A percentile compares a stretch with the other conserved stretches of the same genome.
These are phyloP conservation scores for Phytophthora crassamura DNA, from an alignment of 352 stramenopile genomes.

Conservation along the genomic window DNA sequence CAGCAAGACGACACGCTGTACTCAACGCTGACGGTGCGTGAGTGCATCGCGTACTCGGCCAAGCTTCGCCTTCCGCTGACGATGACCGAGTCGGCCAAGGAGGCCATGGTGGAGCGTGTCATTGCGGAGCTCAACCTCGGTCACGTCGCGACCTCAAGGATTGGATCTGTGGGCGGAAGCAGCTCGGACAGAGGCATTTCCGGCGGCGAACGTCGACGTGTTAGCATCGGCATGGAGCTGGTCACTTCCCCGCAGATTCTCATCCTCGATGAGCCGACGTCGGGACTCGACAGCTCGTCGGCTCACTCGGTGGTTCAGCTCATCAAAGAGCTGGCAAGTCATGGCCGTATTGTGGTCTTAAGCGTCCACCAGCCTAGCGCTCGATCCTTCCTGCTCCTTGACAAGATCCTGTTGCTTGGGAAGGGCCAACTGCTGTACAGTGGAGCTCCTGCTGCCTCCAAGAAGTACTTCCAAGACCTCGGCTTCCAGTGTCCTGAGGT, in stretches of 20 bases:
- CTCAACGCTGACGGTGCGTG: constrained; percentile 74
- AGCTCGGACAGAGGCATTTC: constrained; percentile 83
- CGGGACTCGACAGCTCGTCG: constrained; percentile 88
- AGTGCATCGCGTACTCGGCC: constrained; percentile 81
- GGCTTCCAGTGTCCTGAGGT: constrained; percentile 64
- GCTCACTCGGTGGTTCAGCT: constrained; percentile 88
- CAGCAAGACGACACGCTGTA: constrained; percentile 85
- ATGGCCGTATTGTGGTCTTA: constrained; percentile 74
- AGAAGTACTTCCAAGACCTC: constrained; percentile 59
- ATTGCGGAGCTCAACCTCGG: constrained; percentile 69
- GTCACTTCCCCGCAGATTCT: constrained; percentile 86
- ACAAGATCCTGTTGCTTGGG: constrained; percentile 89
- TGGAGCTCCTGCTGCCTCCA: constrained; percentile 47
- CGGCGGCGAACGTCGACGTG: constrained; percentile 91
- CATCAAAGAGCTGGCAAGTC: constrained; percentile 80
- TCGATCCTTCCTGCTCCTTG: constrained; percentile 90
- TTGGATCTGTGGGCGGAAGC: constrained; percentile 39
- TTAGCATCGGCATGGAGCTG: constrained; percentile 93
- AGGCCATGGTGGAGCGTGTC: constrained; percentile 68
- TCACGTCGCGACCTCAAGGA: constrained; percentile 61
- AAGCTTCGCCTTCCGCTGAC: constrained; percentile 60
- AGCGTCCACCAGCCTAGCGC: constrained; percentile 90
- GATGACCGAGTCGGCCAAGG: constrained; percentile 54
- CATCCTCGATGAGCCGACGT: constrained; percentile 92
- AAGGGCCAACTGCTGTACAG: constrained; percentile 71